Evolutionary conservation across 164 flowering plant species (phyloP).

Genomic region (Euptelea pleiosperma): DNA sequence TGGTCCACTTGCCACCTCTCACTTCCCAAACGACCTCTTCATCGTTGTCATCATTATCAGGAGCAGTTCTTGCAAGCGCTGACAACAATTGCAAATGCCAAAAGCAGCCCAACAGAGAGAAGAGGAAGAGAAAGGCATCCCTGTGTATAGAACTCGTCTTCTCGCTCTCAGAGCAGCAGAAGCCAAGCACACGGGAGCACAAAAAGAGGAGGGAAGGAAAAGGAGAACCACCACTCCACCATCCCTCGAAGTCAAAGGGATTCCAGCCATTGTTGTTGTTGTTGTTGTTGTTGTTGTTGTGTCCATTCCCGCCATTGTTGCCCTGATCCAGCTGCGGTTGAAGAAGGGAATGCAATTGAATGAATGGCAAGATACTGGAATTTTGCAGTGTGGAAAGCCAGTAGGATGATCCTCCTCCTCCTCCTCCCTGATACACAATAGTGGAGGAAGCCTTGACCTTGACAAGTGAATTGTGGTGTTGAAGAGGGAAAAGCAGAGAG

Average conservation of each 20-base stretch:
- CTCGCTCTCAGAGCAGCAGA: no score
- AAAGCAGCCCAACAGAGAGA: conserved; percentile 23
- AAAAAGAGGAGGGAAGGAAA: conserved; percentile 7
- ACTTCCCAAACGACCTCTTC: conserved; percentile 61
- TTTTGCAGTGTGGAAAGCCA: no score
- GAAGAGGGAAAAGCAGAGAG: no score
- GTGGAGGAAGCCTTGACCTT: no score
- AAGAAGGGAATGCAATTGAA: background rate
- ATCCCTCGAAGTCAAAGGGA: conserved; percentile 14
- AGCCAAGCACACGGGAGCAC: background rate
- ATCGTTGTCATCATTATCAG: conserved; percentile 4
- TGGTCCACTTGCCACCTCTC: conserved; percentile 58
- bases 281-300: conserved; percentile 9
- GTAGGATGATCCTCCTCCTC: no score
- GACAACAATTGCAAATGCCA: conserved; percentile 17
- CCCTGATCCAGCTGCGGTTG: background rate
- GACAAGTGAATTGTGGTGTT: no score
- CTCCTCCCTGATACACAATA: no score
- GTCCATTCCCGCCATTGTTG: background rate
- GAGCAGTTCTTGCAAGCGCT: conserved; percentile 35
- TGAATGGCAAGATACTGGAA: no score
- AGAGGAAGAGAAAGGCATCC: conserved; percentile 9
- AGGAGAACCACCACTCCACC: conserved; percentile 5
- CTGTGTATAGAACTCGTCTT: background rate
- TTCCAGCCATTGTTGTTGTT: conserved; percentile 15